These are phyloP conservation scores for Cladosporium halotolerans DNA, from an alignment of 2,329 filamentous ascomycete genomes.

Conservation along the genomic window DNA sequence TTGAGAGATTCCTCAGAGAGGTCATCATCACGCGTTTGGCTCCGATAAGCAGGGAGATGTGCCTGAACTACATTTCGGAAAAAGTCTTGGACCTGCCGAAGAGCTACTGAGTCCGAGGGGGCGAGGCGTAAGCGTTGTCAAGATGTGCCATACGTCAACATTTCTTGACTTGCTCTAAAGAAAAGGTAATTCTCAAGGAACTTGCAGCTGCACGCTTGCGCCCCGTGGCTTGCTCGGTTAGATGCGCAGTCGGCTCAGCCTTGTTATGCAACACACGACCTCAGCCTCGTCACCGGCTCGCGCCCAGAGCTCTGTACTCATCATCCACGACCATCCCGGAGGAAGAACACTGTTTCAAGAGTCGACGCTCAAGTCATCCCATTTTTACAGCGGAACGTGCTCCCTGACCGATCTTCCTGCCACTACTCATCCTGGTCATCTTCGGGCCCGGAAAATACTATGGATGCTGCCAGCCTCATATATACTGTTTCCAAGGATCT, in stretches of 20 bases:
- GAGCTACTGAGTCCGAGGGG: conserved; percentile 19
- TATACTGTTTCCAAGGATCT: neutral
- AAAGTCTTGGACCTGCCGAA: conserved; percentile 26
- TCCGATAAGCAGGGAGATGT: conserved; percentile 47
- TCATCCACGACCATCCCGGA: neutral
- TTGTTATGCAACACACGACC: neutral
- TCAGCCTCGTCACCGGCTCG: neutral
- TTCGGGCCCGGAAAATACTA: neutral
- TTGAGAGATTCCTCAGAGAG: conserved; percentile 60
- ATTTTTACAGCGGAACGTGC: no score
- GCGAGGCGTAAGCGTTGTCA: neutral
- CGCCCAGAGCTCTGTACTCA: neutral
- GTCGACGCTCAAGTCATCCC: neutral
- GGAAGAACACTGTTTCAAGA: neutral
- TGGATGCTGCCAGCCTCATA: neutral
- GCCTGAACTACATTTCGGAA: conserved; percentile 29
- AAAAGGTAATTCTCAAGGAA: no score
- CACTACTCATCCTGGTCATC: no score
- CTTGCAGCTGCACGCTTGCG: neutral
- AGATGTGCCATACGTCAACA: neutral
- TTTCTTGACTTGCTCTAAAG: no score
- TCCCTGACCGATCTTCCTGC: no score
- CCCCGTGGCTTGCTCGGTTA: neutral
- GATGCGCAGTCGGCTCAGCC: neutral
- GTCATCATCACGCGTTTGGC: conserved; percentile 59